Percentiles rank a stretch among this genome's conserved stretches.
Evolutionary conservation across 148 eudicot genomes (phyloP).

Genomic region (Gaultheria prostrata): DNA sequence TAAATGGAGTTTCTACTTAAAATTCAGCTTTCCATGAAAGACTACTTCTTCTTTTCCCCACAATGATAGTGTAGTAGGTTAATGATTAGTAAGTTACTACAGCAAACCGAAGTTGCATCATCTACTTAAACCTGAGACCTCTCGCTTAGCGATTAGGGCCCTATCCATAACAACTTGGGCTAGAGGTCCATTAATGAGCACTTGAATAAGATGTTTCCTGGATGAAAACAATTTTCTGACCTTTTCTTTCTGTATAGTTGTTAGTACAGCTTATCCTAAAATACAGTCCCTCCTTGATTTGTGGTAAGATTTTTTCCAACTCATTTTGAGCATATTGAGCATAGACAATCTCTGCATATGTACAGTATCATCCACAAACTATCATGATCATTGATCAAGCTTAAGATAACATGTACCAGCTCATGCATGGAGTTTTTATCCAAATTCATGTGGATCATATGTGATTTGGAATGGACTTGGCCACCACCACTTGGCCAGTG

Average conservation of each 20-base stretch:
- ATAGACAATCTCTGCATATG: not conserved
- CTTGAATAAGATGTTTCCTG: no score
- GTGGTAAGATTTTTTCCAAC: not conserved
- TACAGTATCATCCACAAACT: not conserved
- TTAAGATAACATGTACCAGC: not conserved
- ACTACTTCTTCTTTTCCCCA: no score
- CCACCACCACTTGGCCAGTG: constrained; percentile 7
- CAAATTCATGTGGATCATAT: not conserved
- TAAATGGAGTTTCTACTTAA: no score
- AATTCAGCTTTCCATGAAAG: no score
- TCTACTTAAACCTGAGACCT: no score
- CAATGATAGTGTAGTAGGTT: no score
- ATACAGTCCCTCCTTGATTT: not conserved
- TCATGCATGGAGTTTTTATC: not conserved
- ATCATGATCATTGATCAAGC: not conserved
- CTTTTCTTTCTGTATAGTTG: not conserved
- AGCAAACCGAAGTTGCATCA: no score
- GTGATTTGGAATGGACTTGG: not conserved
- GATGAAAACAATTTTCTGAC: no score
- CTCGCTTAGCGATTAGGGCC: no score
- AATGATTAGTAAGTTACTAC: no score
- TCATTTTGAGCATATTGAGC: constrained; percentile 9
- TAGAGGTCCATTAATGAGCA: no score
- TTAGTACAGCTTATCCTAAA: not conserved
- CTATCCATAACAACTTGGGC: no score